Evolutionary conservation across 2,329 filamentous ascomycete genomes (phyloP).

Genomic region (Cladosporium sp.): DNA sequence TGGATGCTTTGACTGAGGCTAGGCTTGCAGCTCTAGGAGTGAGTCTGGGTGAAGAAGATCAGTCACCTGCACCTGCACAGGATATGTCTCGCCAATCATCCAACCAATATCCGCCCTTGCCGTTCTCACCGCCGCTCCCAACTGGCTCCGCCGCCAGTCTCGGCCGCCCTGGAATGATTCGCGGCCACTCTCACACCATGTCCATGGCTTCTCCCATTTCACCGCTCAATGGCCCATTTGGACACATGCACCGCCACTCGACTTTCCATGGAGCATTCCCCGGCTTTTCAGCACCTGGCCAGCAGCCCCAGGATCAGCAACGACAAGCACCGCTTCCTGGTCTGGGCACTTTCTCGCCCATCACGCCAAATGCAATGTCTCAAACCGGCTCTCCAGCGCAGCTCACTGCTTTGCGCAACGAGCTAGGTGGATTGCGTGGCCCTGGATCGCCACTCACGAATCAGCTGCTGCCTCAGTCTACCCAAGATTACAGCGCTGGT

Average conservation of each 20-base stretch:
- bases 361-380: constrained; percentile 27
- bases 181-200: constrained; percentile 46
- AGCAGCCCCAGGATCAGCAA: constrained; percentile 12
- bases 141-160: constrained; percentile 72
- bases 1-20: constrained; percentile 77
- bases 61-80: constrained; percentile 43
- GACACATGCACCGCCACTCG: constrained; percentile 66
- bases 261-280: constrained; percentile 41
- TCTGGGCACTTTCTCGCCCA: constrained; percentile 16
- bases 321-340: constrained; percentile 14
- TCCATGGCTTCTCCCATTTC: constrained; percentile 69
- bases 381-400: constrained; percentile 42
- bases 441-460: constrained; percentile 59
- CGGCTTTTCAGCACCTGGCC: constrained; percentile 6
- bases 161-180: constrained; percentile 28
- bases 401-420: constrained; percentile 32
- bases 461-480: constrained; percentile 23
- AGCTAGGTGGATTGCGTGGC: constrained; percentile 22
- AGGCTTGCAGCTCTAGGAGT: constrained; percentile 91
- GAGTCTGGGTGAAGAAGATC: constrained; percentile 67
- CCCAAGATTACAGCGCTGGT: constrained; percentile 27
- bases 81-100: constrained; percentile 69
- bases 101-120: constrained; percentile 67
- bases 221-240: constrained; percentile 53
- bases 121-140: constrained; percentile 79